Conservation (phyloP, 345 rosid species). For the Salix dunnii region DNA sequence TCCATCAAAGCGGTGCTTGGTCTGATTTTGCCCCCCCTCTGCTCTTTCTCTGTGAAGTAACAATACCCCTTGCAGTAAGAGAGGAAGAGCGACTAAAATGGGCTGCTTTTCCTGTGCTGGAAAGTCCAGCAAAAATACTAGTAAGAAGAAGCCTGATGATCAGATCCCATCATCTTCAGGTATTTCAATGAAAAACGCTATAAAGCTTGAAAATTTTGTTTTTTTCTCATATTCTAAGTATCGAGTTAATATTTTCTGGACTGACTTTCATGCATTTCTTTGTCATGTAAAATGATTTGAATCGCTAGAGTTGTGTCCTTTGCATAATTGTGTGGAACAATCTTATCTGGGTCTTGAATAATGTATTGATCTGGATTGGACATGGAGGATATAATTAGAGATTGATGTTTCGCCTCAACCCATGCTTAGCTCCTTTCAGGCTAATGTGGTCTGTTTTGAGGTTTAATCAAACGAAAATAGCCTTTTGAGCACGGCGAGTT, state of each 20-base stretch:
- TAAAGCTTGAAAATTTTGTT: not conserved
- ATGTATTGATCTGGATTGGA: constrained; percentile 28
- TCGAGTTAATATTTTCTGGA: not conserved
- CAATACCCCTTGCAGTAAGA: constrained; percentile 7
- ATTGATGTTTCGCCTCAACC: not conserved
- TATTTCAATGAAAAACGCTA: constrained; percentile 7
- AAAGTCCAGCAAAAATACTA: constrained; percentile 33
- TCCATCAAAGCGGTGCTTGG: constrained; percentile 5
- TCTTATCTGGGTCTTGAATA: constrained; percentile 1
- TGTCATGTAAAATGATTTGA: not conserved
- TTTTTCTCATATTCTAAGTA: not conserved
- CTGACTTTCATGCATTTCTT: not conserved
- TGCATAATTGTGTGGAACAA: not conserved
- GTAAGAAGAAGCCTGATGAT: constrained; percentile 31
- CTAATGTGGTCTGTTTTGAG: constrained; percentile 8
- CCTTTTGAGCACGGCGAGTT: not conserved
- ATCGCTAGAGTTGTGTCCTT: not conserved
- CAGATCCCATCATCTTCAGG: constrained; percentile 63
- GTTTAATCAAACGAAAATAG: not conserved
- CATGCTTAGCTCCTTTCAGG: constrained; percentile 7
- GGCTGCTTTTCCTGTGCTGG: constrained; percentile 26
- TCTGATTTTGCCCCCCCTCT: not conserved
- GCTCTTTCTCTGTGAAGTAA: not conserved
- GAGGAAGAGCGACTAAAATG: constrained; percentile 10
- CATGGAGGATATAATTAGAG: constrained; percentile 5